These are phyloP conservation scores for Leccinum subgranulosum DNA, from an alignment of 768 basidiomycete species.

Conservation along the genomic window DNA sequence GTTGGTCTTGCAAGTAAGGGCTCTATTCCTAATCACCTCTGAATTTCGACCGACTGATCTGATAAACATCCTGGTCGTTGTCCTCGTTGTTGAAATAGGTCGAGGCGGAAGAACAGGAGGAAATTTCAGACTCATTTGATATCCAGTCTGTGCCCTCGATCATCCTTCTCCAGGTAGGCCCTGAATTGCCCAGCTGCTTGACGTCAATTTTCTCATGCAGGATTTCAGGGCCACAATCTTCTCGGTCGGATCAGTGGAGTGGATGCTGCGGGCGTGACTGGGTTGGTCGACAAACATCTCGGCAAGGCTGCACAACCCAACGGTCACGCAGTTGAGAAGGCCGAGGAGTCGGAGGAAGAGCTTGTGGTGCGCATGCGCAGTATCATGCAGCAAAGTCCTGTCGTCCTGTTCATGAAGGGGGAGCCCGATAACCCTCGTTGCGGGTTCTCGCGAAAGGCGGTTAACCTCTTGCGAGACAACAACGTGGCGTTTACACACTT, in stretches of 20 bases:
- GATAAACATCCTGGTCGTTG: neutral
- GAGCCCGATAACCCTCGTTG: slow-evolving; percentile 73
- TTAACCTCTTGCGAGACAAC: slow-evolving; percentile 61
- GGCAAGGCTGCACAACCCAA: slow-evolving; percentile 15
- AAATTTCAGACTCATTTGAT: slow-evolving; percentile 91
- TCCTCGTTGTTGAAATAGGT: slow-evolving; percentile 44
- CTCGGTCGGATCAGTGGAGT: slow-evolving; percentile 78
- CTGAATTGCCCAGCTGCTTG: neutral
- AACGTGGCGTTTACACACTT: slow-evolving; percentile 69
- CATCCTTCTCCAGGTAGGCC: slow-evolving; percentile 71
- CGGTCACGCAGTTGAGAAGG: slow-evolving; percentile 27
- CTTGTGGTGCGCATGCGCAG: slow-evolving; percentile 58
- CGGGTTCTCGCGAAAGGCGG: slow-evolving; percentile 80
- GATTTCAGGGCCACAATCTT: slow-evolving; percentile 77
- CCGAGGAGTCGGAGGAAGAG: slow-evolving; percentile 58
- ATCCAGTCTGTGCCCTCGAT: slow-evolving; percentile 87
- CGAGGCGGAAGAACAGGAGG: slow-evolving; percentile 75
- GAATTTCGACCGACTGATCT: neutral
- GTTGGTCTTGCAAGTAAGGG: slow-evolving; percentile 70
- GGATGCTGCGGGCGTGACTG: slow-evolving; percentile 64
- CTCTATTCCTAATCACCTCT: neutral
- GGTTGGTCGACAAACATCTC: slow-evolving; percentile 58
- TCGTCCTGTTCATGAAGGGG: slow-evolving; percentile 93
- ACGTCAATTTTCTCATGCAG: neutral
- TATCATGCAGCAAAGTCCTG: slow-evolving; percentile 76